These are phyloP conservation scores for Phytophthora macrochlamydospora DNA, from an alignment of 352 stramenopile species.

Conservation along the genomic window DNA sequence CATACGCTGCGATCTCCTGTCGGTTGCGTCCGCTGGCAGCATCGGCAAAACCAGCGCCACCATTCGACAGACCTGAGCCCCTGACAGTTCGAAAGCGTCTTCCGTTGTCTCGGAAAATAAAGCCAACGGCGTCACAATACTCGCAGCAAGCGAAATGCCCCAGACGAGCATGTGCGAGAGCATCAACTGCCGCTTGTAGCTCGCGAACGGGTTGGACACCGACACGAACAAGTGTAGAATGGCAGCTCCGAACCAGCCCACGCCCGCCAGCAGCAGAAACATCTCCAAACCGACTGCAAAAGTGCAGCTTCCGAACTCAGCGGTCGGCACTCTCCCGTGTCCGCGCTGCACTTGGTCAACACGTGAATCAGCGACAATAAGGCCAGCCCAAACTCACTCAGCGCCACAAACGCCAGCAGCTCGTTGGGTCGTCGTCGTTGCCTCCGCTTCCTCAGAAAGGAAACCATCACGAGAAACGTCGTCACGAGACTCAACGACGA, in stretches of 20 bases:
- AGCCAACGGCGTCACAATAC: constrained; percentile 42
- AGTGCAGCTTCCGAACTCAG: constrained; percentile 46
- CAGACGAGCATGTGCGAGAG: constrained; percentile 65
- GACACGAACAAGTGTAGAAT: constrained; percentile 80
- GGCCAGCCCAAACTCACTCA: constrained; percentile 64
- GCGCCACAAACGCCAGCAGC: constrained; percentile 64
- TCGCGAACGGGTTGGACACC: constrained; percentile 76
- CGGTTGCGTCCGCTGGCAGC: constrained; percentile 42
- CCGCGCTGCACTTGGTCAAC: constrained; percentile 44
- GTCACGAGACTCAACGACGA: constrained; percentile 57
- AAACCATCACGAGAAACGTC: constrained; percentile 54
- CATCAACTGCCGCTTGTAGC: constrained; percentile 67
- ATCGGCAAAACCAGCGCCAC: constrained; percentile 55
- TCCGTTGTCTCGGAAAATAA: constrained; percentile 49
- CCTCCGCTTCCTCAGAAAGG: constrained; percentile 46
- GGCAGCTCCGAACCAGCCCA: constrained; percentile 72
- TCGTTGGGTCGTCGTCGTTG: constrained; percentile 63
- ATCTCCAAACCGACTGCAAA: constrained; percentile 52
- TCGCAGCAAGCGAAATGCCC: constrained; percentile 46
- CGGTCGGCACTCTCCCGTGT: constrained; percentile 37
- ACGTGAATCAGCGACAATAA: constrained; percentile 52
- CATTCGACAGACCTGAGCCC: constrained; percentile 53
- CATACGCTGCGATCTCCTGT: constrained; percentile 28
- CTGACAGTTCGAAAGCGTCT: constrained; percentile 43
- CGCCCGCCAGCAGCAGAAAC: constrained; percentile 61